These are phyloP conservation scores for Xylogone sp. DNA, from an alignment of 2,329 filamentous ascomycete genomes.

Conservation along the genomic window DNA sequence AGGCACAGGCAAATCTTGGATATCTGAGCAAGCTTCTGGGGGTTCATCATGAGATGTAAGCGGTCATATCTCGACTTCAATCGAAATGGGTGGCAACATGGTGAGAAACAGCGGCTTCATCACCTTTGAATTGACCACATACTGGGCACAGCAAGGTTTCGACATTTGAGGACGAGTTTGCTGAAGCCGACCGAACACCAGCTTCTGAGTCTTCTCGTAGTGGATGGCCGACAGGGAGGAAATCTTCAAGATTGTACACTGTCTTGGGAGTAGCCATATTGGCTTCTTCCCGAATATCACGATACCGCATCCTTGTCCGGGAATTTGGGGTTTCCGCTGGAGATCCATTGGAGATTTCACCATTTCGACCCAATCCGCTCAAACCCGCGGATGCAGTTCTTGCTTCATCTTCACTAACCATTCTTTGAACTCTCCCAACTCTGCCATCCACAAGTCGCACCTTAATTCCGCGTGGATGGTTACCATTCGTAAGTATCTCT, in stretches of 20 bases:
- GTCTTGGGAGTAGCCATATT: neutral
- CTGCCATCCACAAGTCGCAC: constrained; percentile 25
- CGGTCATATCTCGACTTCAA: constrained; percentile 5
- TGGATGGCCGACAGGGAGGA: neutral
- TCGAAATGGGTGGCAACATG: constrained; percentile 26
- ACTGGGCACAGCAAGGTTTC: constrained; percentile 18
- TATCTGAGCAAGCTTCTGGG: too few relatives aligned
- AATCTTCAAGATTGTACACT: neutral
- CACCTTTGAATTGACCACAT: constrained; percentile 26
- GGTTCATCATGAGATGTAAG: too few relatives aligned
- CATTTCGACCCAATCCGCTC: constrained; percentile 16
- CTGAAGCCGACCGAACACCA: neutral
- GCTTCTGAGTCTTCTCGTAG: neutral
- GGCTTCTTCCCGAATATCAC: neutral
- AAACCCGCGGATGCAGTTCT: constrained; percentile 10
- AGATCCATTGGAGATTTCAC: constrained; percentile 1
- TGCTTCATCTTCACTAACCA: constrained; percentile 17
- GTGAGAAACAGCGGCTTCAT: constrained; percentile 23
- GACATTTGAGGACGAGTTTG: neutral
- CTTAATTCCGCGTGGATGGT: constrained; percentile 29
- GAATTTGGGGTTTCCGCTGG: neutral
- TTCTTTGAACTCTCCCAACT: constrained; percentile 25
- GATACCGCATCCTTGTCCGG: neutral
- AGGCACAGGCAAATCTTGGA: too few relatives aligned
- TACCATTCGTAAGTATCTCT: constrained; percentile 24